Evolutionary conservation across 495 filamentous ascomycete species (phyloP).

Genomic region (Oidiodendron maius): DNA sequence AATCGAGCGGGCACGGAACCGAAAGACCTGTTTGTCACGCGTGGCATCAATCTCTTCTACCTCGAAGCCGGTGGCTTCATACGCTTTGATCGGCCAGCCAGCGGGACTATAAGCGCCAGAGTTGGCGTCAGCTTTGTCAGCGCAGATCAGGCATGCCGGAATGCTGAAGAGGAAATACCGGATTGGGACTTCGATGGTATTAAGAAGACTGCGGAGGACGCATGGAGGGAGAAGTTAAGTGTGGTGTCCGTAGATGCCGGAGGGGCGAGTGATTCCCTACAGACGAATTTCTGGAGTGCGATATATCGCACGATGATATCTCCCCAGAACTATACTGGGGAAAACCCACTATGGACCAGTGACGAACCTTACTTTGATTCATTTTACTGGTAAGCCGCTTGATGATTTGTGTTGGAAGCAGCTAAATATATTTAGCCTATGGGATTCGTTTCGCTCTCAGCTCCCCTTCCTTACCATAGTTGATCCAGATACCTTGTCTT

Average conservation of each 20-base stretch:
- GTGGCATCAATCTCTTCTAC: constrained; percentile 55
- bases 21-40: constrained; percentile 48
- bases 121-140: constrained; percentile 68
- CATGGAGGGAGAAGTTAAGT: constrained; percentile 59
- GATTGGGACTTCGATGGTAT: constrained; percentile 56
- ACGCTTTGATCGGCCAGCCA: constrained; percentile 37
- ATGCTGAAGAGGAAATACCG: constrained; percentile 63
- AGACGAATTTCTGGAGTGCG: constrained; percentile 62
- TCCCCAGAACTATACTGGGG: constrained; percentile 73
- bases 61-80: constrained; percentile 62
- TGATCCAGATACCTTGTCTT: constrained; percentile 55
- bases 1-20: constrained; percentile 46
- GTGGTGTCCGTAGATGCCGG: constrained; percentile 49
- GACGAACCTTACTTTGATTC: constrained; percentile 73
- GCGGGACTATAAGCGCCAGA: constrained; percentile 48
- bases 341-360: constrained; percentile 68
- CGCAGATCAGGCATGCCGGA: constrained; percentile 54
- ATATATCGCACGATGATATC: constrained; percentile 65
- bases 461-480: constrained; percentile 64
- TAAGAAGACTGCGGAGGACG: constrained; percentile 41
- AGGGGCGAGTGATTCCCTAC: constrained; percentile 45
- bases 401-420: no score
- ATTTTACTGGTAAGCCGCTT: constrained; percentile 47
- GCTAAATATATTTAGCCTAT: constrained; percentile 59
- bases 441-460: constrained; percentile 68